phyloP scores from a whole-genome alignment of 441 rosid species.

The Croton setiger region DNA sequence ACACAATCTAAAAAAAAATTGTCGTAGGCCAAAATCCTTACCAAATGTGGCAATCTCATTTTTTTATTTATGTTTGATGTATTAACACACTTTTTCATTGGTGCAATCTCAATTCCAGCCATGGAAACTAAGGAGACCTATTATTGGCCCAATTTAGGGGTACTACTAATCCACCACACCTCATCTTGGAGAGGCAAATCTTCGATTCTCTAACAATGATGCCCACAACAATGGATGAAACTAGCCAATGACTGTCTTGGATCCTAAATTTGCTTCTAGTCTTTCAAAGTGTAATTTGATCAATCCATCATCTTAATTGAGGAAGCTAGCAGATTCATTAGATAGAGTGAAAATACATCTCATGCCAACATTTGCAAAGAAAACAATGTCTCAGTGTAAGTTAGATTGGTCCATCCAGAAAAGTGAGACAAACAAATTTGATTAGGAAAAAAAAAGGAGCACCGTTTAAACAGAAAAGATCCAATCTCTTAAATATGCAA shows the following conservation, averaged over 20 bases:
- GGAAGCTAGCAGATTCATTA: not conserved
- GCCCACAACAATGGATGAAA: not conserved
- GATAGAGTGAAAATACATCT: not conserved
- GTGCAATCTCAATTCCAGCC: constrained; percentile 4
- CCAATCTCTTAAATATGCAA: not conserved
- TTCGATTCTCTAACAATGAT: not conserved
- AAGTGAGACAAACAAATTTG: not conserved
- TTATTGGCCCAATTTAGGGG: not conserved
- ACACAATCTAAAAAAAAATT: not conserved
- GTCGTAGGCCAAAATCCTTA: not conserved
- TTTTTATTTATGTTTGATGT: not conserved
- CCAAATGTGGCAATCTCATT: not conserved
- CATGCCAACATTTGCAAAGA: not conserved
- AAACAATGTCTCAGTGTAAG: constrained; percentile 1
- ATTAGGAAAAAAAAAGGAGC: not conserved
- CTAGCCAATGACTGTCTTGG: not conserved
- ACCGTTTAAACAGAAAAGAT: not conserved
- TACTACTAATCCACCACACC: not conserved
- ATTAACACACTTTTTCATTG: not conserved
- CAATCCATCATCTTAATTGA: constrained; percentile 5
- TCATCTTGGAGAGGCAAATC: not conserved
- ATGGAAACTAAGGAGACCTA: not conserved
- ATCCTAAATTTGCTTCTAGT: not conserved
- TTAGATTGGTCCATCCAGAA: not conserved
- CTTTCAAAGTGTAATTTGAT: constrained; percentile 5